Evolutionary conservation across 108 stramenopile species (phyloP).

Genomic region (Epithemia pelagica): DNA sequence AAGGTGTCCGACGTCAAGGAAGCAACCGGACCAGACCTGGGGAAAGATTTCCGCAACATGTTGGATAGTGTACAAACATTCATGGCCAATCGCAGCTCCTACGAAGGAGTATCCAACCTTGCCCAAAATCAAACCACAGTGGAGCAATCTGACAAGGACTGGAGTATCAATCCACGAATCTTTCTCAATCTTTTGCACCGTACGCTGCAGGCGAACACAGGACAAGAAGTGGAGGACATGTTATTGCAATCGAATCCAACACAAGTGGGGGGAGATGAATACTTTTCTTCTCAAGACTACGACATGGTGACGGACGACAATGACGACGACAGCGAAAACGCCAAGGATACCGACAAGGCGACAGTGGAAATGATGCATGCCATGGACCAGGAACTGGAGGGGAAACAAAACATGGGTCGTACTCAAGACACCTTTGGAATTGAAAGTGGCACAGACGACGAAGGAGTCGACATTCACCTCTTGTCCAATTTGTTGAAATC

Average conservation of each 20-base stretch:
- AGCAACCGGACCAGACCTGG: neutral
- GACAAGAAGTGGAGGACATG: conserved; percentile 9
- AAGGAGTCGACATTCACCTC: conserved; percentile 22
- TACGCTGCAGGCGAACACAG: conserved; percentile 20
- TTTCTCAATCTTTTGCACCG: conserved; percentile 54
- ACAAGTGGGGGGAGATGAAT: conserved; percentile 10
- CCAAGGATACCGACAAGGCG: neutral
- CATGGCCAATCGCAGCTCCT: conserved; percentile 42
- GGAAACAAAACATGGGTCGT: neutral
- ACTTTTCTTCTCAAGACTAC: conserved; percentile 38
- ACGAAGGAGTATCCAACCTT: conserved; percentile 39
- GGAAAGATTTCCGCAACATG: conserved; percentile 31
- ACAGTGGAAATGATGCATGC: conserved; percentile 17
- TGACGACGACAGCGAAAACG: conserved; percentile 11
- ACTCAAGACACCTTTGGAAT: conserved; percentile 10
- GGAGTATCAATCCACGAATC: conserved; percentile 39
- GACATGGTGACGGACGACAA: conserved; percentile 32
- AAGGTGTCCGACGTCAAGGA: neutral
- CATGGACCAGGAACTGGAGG: conserved; percentile 38
- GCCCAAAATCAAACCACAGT: neutral
- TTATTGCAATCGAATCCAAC: conserved; percentile 9
- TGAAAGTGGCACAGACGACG: conserved; percentile 5
- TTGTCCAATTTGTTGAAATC: conserved; percentile 55
- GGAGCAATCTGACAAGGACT: conserved; percentile 6
- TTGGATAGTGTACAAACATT: conserved; percentile 42